A percentile compares a stretch with the other conserved stretches of the same genome.
phyloP scores from a whole-genome alignment of 2,329 filamentous ascomycete genomes.

The Colletotrichum coccodes region DNA sequence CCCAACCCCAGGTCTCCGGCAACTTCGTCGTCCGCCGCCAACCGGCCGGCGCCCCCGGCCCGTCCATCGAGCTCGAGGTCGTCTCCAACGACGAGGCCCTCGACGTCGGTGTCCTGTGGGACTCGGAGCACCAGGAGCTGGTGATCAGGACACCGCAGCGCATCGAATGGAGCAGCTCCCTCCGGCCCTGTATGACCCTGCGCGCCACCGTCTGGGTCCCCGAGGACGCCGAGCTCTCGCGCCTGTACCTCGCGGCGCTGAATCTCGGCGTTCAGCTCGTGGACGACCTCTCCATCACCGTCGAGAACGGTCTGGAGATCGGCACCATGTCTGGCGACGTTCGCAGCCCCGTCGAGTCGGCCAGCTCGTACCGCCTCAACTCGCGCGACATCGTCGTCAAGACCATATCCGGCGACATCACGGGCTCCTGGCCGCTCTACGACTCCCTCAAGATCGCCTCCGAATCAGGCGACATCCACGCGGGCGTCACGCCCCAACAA shows the following conservation, averaged over 20 bases:
- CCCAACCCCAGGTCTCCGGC: constrained; percentile 53
- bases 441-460: constrained; percentile 57
- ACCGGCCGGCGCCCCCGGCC: constrained; percentile 42
- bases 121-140: constrained; percentile 49
- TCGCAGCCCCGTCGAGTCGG: constrained; percentile 40
- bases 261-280: constrained; percentile 53
- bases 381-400: constrained; percentile 53
- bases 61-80: constrained; percentile 55
- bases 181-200: constrained; percentile 58
- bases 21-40: constrained; percentile 55
- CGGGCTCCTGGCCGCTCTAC: constrained; percentile 61
- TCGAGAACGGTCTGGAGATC: constrained; percentile 43
- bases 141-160: constrained; percentile 50
- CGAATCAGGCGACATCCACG: constrained; percentile 54
- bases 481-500: constrained; percentile 52
- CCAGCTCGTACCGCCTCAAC: constrained; percentile 51
- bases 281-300: constrained; percentile 50
- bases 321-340: constrained; percentile 51
- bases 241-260: constrained; percentile 47
- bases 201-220: constrained; percentile 59
- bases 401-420: constrained; percentile 55
- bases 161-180: constrained; percentile 40
- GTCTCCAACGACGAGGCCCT: constrained; percentile 56
- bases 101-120: constrained; percentile 43
- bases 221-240: constrained; percentile 46